Base-by-base conservation (phyloP, 768 basidiomycete genomes). In the Tulasnella sp. region DNA sequence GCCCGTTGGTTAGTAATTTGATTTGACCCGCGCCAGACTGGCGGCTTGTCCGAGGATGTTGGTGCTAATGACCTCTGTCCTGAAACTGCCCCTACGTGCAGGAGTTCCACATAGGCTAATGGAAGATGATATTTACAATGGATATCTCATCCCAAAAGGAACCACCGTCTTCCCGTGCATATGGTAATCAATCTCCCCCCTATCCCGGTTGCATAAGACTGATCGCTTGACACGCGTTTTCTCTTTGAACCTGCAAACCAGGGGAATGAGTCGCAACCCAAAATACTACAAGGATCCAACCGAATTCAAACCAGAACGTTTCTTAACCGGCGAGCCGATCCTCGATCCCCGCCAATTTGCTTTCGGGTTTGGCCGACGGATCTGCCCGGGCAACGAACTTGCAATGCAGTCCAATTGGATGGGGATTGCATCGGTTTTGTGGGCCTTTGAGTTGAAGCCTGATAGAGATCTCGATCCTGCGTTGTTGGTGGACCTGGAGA, bases 111-210 rank as follows among this genome's bases (percentile, higher is more conserved):
- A 77, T 14, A 46, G 74, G 21, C 71, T 77, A 21, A 80, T 56
- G 58, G 31, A 73, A 78, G 80, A 80, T 18, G 80, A 80, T 38
- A 46, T 75, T 21, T 80, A 80, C 68, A 71, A 80, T 24, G 80
- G 80, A 0, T 80, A 78, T 36, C 27, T 46, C 16, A 80, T 81
- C 31, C 79, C 81, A 18, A 48, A 44, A 18, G 74, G 71, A 18
- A 68, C 81, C 4, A 76, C 68, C 6, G 79, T 81, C 16, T 46
- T 74, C 39, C 39, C 73, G 4, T 40, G 44, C 39, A 74, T 74
- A 14, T 74, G 73, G 73, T 68, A 68, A 31, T 31, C 16, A 5
- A 2, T 10, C n/a, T n/a, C 56, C 56, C 1, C 56, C 27, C 6
- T 19, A 0, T 68, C 19, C 14, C 62, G 27, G 34, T 36, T 36